Percentiles rank a stretch among this genome's conserved stretches.
These are phyloP conservation scores for Gossypium australe DNA, from an alignment of 345 rosid genomes.

Conservation along the genomic window DNA sequence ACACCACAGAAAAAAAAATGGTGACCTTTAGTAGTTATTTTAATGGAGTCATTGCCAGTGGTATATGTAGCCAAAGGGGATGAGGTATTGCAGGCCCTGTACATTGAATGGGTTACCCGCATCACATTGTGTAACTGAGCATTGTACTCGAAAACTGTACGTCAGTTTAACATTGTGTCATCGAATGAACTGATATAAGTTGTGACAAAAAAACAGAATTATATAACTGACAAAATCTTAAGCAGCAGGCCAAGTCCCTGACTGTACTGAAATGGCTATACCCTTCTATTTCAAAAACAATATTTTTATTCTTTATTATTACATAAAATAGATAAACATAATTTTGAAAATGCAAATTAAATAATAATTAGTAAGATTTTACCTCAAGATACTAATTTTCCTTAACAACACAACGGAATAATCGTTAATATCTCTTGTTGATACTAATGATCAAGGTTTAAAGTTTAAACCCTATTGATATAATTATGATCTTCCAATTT, in stretches of 20 bases:
- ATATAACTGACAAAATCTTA: not conserved
- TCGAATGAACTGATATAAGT: not conserved
- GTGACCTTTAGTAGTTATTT: slow-evolving; percentile 64
- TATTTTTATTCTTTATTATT: no score
- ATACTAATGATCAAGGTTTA: no score
- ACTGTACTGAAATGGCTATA: no score
- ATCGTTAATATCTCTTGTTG: no score
- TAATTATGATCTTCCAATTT: no score
- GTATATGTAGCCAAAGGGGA: slow-evolving; percentile 80
- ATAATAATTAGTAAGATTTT: no score
- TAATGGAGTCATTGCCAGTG: slow-evolving; percentile 82
- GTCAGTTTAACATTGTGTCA: not conserved
- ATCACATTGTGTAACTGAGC: slow-evolving; percentile 88
- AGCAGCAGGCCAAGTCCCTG: not conserved
- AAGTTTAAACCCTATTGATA: no score
- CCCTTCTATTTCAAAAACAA: no score
- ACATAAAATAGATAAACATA: no score
- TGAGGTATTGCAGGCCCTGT: slow-evolving; percentile 68
- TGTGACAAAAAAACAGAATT: not conserved
- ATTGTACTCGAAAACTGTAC: slow-evolving; percentile 68
- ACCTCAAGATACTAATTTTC: no score
- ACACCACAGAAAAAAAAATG: slow-evolving; percentile 88
- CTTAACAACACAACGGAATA: no score
- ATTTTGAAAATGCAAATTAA: no score
- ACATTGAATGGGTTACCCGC: slow-evolving; percentile 76